phyloP scores from a whole-genome alignment of 345 rosid species.

The Murraya koenigii region DNA sequence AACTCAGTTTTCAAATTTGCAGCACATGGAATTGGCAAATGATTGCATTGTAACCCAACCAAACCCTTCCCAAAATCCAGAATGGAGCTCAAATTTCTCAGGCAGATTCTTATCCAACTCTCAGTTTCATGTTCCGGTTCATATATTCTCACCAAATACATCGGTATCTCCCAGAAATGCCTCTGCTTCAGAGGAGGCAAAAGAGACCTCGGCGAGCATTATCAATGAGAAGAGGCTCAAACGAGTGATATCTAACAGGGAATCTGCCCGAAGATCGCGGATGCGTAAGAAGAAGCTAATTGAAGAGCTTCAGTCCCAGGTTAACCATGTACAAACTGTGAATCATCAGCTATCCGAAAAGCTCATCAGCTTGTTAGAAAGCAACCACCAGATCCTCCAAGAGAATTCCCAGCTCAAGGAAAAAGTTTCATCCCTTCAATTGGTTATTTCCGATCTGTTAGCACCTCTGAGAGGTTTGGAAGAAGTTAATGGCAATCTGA shows the following conservation, averaged over 20 bases:
- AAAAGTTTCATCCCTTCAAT: slow-evolving; percentile 59
- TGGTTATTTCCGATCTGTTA: slow-evolving; percentile 46
- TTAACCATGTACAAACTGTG: slow-evolving; percentile 50
- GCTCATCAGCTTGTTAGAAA: slow-evolving; percentile 60
- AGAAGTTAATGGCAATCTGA: slow-evolving; percentile 17
- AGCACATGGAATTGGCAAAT: slow-evolving; percentile 18
- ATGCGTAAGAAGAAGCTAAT: slow-evolving; percentile 74
- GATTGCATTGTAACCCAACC: slow-evolving; percentile 11
- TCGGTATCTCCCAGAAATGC: slow-evolving; percentile 21
- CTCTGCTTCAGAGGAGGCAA: slow-evolving; percentile 28
- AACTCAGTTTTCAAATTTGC: slow-evolving; percentile 13
- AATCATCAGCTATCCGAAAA: slow-evolving; percentile 66
- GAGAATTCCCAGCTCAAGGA: slow-evolving; percentile 78
- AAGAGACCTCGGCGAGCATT: slow-evolving; percentile 12
- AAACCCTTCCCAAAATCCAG: slow-evolving; percentile 32
- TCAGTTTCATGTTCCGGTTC: slow-evolving; percentile 31
- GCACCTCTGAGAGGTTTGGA: slow-evolving; percentile 44
- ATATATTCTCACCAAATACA: slow-evolving; percentile 31
- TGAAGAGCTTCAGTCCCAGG: slow-evolving; percentile 68
- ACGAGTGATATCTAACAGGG: slow-evolving; percentile 74
- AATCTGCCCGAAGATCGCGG: slow-evolving; percentile 70
- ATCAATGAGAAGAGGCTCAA: slow-evolving; percentile 55
- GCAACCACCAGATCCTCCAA: slow-evolving; percentile 62
- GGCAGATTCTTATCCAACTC: slow-evolving; percentile 23
- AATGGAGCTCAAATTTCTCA: slow-evolving; percentile 27